These are phyloP conservation scores for Cryphonectria japonica DNA, from an alignment of 2,329 filamentous ascomycete species.

Conservation along the genomic window DNA sequence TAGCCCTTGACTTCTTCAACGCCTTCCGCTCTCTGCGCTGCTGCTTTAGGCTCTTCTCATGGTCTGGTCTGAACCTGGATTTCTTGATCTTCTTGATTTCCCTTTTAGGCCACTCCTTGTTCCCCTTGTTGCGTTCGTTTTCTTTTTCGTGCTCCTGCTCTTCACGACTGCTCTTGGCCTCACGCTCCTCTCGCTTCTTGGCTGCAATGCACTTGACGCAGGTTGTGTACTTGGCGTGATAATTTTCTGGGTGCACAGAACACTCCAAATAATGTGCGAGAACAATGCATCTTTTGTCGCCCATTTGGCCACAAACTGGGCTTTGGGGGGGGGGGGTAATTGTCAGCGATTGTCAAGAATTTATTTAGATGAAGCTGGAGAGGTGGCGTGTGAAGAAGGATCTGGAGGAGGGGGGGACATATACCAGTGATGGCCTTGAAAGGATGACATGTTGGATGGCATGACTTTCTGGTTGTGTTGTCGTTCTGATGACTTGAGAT, in stretches of 20 bases:
- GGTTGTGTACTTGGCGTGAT: background rate
- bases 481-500: background rate
- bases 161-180: background rate
- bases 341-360: background rate
- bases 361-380: background rate
- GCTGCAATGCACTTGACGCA: conserved; percentile 13
- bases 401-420: background rate
- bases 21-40: background rate
- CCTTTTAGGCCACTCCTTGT: conserved; percentile 4
- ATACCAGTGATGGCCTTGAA: conserved; percentile 23
- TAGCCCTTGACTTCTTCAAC: background rate
- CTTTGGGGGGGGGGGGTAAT: background rate
- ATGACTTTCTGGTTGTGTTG: background rate
- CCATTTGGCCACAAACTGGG: conserved; percentile 5
- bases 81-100: conserved; percentile 7
- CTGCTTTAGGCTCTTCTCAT: conserved; percentile 18
- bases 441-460: conserved; percentile 14
- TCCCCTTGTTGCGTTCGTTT: conserved; percentile 32
- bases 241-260: background rate
- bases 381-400: too few relatives aligned
- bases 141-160: conserved; percentile 37
- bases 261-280: background rate
- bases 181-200: background rate
- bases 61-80: conserved; percentile 3
- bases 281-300: conserved; percentile 10